These are phyloP conservation scores for Pseudogymnoascus sp. DNA, from an alignment of 2,329 filamentous ascomycete species.

Conservation along the genomic window DNA sequence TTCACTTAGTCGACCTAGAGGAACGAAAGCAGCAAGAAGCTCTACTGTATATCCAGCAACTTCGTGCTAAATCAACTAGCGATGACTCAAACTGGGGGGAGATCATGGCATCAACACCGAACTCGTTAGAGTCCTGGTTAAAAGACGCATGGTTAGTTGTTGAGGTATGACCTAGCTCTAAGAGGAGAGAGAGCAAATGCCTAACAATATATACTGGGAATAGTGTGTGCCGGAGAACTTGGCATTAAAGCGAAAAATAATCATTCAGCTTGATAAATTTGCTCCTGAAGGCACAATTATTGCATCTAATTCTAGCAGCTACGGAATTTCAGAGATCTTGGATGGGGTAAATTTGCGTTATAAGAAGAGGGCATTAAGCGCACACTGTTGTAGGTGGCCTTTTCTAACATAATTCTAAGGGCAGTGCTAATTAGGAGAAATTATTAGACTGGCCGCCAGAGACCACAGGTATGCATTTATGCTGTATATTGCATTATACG, in stretches of 20 bases:
- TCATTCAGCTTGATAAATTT: constrained; percentile 33
- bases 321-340: constrained; percentile 37
- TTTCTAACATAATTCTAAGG: neutral
- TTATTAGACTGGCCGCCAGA: constrained; percentile 34
- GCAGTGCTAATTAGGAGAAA: constrained; percentile 2
- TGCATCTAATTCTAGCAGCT: constrained; percentile 43
- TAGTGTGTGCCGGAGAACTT: constrained; percentile 36
- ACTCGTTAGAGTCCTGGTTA: constrained; percentile 13
- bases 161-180: constrained; percentile 23
- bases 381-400: constrained; percentile 35
- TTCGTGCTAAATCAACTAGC: neutral
- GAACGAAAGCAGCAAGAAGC: constrained; percentile 26
- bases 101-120: constrained; percentile 18
- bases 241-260: constrained; percentile 32
- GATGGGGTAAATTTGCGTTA: constrained; percentile 31
- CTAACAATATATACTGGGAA: neutral
- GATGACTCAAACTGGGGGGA: constrained; percentile 22
- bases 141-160: constrained; percentile 29
- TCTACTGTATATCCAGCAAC: constrained; percentile 24
- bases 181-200: neutral
- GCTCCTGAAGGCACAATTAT: constrained; percentile 33
- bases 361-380: constrained; percentile 33
- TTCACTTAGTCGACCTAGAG: constrained; percentile 28
- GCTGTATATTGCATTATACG: neutral
- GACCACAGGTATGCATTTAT: constrained; percentile 15